Evolutionary conservation across 805 yeast species (phyloP), one percentile per base, ranked within the genome.

Genomic region (Ogataea naganishii): DNA sequence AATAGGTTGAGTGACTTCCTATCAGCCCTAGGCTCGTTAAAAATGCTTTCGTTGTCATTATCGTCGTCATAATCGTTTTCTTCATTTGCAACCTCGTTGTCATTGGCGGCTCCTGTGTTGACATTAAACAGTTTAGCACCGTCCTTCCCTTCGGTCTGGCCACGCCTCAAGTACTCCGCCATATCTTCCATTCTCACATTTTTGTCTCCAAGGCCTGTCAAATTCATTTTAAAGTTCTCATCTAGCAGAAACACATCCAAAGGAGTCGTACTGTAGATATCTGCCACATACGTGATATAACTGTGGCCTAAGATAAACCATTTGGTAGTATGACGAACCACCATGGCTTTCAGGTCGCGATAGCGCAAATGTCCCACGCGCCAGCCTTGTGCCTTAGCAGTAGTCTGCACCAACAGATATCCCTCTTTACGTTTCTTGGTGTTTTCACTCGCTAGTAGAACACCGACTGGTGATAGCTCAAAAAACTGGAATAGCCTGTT

Each of bases 331-430:
- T 94, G 89, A 54, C 99, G 75, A 39, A 73, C 76, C 30, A 89
- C 80, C 95, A 92, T 85, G 21, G 83, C 86, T 41, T 73, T 71
- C 44, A 85, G 60, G 45, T 84, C 96, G 37, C 75, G 71, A 6
- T 83, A 74, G 37, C 72, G 75, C 54, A 85, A 73, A 49, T 89
- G 96, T 3, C 92, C 82, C 5, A 89, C 96, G 43, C 94, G 66
- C 97, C 98, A 92, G 3, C 98, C 97, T 50, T 85, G 94, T 1
- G 86, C 67, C 38, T 74, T 75, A 0, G 97, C 89, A 0, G 85
- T 75, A 1, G 95, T 79, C 14, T 86, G 75, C 27, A 88, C 72
- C 32, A 81, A 72, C 34, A 89, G 53, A 29, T 74, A 72, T 2
- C 98, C 99, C 54, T 92, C 96, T 44, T 86, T 92, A 1, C 97